phyloP scores from a whole-genome alignment of 208 protist species.

The Trypanosoma rangeli region DNA sequence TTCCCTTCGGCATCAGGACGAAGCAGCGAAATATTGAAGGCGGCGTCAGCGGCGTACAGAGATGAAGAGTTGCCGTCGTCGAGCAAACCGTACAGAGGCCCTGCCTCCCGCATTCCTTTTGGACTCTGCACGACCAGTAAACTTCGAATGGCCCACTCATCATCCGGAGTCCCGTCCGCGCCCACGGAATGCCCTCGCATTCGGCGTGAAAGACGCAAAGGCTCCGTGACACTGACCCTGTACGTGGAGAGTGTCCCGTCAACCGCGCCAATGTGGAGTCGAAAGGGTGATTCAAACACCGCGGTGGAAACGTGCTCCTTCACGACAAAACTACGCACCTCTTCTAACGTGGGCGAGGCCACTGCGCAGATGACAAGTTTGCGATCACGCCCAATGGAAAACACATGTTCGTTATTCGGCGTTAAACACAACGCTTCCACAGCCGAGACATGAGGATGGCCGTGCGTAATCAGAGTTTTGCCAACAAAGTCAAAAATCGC shows the following conservation, averaged over 20 bases:
- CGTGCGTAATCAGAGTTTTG: slow-evolving; percentile 54
- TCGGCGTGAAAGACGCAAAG: slow-evolving; percentile 44
- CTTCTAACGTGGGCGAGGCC: slow-evolving; percentile 30
- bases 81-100: slow-evolving; percentile 29
- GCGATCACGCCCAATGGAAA: slow-evolving; percentile 79
- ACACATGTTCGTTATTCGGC: slow-evolving; percentile 52
- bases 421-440: slow-evolving; percentile 65
- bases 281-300: slow-evolving; percentile 50
- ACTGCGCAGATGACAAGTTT: slow-evolving; percentile 55
- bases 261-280: slow-evolving; percentile 68
- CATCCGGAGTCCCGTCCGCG: slow-evolving; percentile 39
- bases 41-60: slow-evolving; percentile 73
- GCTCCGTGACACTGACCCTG: slow-evolving; percentile 46
- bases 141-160: slow-evolving; percentile 65
- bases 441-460: slow-evolving; percentile 75
- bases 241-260: slow-evolving; percentile 79
- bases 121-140: slow-evolving; percentile 46
- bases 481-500: slow-evolving; percentile 79
- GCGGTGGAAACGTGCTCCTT: slow-evolving; percentile 74
- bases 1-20: slow-evolving; percentile 8
- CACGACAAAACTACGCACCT: slow-evolving; percentile 68
- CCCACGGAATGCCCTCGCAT: slow-evolving; percentile 40
- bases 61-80: slow-evolving; percentile 28
- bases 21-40: slow-evolving; percentile 66
- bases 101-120: slow-evolving; percentile 42